Evolutionary conservation across 2,329 filamentous ascomycete genomes (phyloP), one percentile per base, ranked within the genome.

Genomic region (Penicillium frequentans): DNA sequence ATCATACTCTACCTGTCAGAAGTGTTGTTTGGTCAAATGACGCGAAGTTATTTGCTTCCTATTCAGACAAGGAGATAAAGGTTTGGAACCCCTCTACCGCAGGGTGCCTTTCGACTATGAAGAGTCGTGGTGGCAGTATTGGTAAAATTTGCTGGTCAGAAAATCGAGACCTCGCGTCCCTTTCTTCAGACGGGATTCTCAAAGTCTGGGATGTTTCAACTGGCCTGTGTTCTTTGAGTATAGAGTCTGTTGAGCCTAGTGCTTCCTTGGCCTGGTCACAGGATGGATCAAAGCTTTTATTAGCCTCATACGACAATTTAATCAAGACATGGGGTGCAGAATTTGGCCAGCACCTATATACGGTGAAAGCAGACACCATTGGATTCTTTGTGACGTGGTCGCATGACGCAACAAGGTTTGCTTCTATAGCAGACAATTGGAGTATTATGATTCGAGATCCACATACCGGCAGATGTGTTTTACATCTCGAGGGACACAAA

Each of bases 341-440:
- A 2, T 23, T 9, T 7, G 24, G 49, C 9, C 16, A 42, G 13
- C 26, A 29, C 10, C 5, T 19, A 9, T 14, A 3, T 21, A 42
- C 37, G 1, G 3, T 23, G 7, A 46, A 46, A 44, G 11, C 6
- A 10, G 26, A 19, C 19, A 24, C 19, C 1, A 35, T 46, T 27
- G 26, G n/a, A 27, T 1, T 3, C 11, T 27, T 21, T 2, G 33
- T 58, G 21, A 33, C 43, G n/a, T 58, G 56, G 56, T 58, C 56
- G 7, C 27, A 27, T n/a, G 48, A 55, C 46, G 48, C 50, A 23
- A 33, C 11, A 23, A 26, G n/a, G 26, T 35, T 57, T 39, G 50
- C 49, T 45, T 54, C 55, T 19, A 35, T 5, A 13, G 46, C 55
- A 31, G 29, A 35, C 5, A 7, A 49, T 16, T 27, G 29, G 23